Percentiles rank a stretch among this genome's conserved stretches.
Conservation (phyloP, 495 filamentous ascomycete species). For the Aspergillus homomorphus region DNA sequence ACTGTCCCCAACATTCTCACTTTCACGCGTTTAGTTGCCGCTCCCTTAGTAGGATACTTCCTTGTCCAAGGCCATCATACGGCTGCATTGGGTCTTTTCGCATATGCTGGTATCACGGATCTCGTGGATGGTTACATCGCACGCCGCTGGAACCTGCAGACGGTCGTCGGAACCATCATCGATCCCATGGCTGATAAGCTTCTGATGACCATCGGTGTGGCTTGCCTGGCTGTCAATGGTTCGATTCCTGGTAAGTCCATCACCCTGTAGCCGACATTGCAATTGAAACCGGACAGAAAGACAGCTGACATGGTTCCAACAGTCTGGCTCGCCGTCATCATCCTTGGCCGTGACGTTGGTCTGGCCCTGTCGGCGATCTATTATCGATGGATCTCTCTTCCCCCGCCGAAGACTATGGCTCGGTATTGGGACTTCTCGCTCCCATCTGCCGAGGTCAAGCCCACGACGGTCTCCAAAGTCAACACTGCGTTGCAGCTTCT, state of each 20-base stretch:
- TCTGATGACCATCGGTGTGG: constrained; percentile 88
- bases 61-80: constrained; percentile 77
- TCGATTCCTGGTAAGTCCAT: constrained; percentile 64
- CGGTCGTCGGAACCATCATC: constrained; percentile 93
- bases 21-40: constrained; percentile 76
- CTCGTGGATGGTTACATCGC: constrained; percentile 91
- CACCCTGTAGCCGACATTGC: background rate
- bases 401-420: constrained; percentile 83
- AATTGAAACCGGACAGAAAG: too few relatives aligned
- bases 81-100: constrained; percentile 78
- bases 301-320: background rate
- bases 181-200: constrained; percentile 97
- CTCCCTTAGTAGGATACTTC: constrained; percentile 85
- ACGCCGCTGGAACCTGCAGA: constrained; percentile 78
- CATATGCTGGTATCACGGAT: constrained; percentile 89
- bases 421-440: constrained; percentile 98
- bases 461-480: constrained; percentile 86
- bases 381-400: constrained; percentile 90
- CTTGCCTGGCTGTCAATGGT: constrained; percentile 76
- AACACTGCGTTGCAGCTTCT: constrained; percentile 81
- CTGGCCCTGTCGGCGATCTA: constrained; percentile 88
- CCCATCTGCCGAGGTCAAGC: constrained; percentile 87
- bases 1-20: constrained; percentile 92
- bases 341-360: constrained; percentile 85
- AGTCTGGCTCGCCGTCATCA: constrained; percentile 86